Evolutionary conservation across 1,284 basidiomycete species (phyloP).

Genomic region (Hemileia vastatrix): DNA sequence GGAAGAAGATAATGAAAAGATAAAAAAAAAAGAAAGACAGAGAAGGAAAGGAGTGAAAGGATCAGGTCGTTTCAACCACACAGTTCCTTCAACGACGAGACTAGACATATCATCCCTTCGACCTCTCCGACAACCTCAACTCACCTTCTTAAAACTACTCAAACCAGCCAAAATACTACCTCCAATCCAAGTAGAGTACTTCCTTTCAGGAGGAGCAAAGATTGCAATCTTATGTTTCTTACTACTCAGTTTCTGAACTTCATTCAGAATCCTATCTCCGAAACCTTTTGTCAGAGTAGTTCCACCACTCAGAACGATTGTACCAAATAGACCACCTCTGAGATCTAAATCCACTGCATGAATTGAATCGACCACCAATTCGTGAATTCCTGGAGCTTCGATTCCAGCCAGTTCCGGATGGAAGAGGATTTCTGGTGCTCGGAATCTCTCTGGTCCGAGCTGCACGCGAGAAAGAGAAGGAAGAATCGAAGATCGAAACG

Average conservation of each 20-base stretch:
- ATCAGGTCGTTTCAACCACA: no score
- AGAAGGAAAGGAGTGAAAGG: neutral
- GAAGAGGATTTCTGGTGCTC: slow-evolving; percentile 42
- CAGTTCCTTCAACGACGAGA: no score
- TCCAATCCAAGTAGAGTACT: slow-evolving; percentile 44
- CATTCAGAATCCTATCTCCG: slow-evolving; percentile 38
- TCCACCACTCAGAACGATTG: neutral
- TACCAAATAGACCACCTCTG: neutral
- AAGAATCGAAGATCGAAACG: neutral
- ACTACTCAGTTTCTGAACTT: slow-evolving; percentile 35
- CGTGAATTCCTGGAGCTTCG: slow-evolving; percentile 41
- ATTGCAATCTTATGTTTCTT: slow-evolving; percentile 43
- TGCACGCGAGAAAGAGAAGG: slow-evolving; percentile 10
- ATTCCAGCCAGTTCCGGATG: slow-evolving; percentile 38
- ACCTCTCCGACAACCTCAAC: slow-evolving; percentile 1
- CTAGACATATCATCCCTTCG: no score
- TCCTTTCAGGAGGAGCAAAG: slow-evolving; percentile 42
- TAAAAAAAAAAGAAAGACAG: neutral
- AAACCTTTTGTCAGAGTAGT: slow-evolving; percentile 36
- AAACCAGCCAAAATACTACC: slow-evolving; percentile 42
- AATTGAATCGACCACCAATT: slow-evolving; percentile 67
- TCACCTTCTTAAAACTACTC: slow-evolving; percentile 40
- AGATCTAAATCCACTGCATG: slow-evolving; percentile 48
- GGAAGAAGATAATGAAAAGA: no score
- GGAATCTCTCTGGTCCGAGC: slow-evolving; percentile 40